Evolutionary conservation across 805 yeast species (phyloP).

Genomic region (Candida vaughaniae): DNA sequence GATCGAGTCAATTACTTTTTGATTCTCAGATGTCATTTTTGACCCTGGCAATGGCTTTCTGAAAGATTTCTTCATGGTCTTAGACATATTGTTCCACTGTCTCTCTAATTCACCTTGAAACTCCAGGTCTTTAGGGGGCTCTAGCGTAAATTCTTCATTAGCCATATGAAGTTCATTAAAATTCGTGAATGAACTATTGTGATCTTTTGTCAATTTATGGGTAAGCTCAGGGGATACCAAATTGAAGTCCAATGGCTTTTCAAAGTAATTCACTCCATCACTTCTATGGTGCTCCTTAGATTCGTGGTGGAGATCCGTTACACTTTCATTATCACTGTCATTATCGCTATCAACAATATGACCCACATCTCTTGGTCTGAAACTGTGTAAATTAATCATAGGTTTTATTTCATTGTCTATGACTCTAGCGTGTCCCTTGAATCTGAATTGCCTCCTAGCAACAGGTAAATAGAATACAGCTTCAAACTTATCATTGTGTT

Average conservation of each 20-base stretch:
- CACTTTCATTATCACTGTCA: conserved; percentile 3
- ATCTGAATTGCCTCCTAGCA: conserved; percentile 65
- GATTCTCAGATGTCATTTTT: conserved; percentile 51
- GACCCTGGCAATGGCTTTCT: conserved; percentile 75
- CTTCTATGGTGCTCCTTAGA: background rate
- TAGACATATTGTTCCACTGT: conserved; percentile 62
- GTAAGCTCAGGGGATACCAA: conserved; percentile 28
- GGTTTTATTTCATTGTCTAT: conserved; percentile 35
- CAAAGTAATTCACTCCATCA: background rate
- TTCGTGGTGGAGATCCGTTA: background rate
- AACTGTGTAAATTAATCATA: conserved; percentile 26
- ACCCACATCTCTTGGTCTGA: conserved; percentile 25
- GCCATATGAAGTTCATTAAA: conserved; percentile 23
- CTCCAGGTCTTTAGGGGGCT: conserved; percentile 57
- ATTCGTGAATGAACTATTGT: conserved; percentile 10
- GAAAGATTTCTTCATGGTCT: conserved; percentile 61
- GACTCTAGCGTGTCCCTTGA: conserved; percentile 62
- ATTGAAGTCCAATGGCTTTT: conserved; percentile 22
- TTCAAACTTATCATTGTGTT: conserved; percentile 58
- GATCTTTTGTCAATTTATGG: conserved; percentile 10
- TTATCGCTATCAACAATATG: conserved; percentile 8
- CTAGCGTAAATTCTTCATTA: conserved; percentile 9
- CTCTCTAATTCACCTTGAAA: conserved; percentile 66
- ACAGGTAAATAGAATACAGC: conserved; percentile 72
- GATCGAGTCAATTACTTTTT: conserved; percentile 64